Evolutionary conservation across 2,329 filamentous ascomycete species (phyloP), one percentile per base, ranked within the genome.

Genomic region (Juglanconis sp.): DNA sequence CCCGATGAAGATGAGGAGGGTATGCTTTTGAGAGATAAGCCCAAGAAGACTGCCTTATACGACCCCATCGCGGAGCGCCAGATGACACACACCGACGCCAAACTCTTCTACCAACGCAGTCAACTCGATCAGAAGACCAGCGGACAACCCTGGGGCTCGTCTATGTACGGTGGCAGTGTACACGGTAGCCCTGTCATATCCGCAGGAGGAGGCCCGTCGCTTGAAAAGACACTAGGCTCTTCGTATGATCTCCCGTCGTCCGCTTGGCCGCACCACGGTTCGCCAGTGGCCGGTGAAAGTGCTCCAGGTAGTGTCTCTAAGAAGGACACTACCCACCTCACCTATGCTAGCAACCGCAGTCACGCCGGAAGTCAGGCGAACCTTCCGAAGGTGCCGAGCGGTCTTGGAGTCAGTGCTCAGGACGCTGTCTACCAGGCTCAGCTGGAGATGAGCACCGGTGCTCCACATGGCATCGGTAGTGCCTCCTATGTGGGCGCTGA

Each of bases 11-110:
- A 79, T 40, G 72, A 80, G 57, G 81, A 84, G 35, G 85, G 84
- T 57, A 84, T 88, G 79, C 77, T 88, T 9, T 77, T 79, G 30
- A 79, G 86, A 63, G 86, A 88, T 69, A 71, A 85, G 56, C 85
- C 84, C 38, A 81, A 81, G 63, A 88, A 88, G 71, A 96, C 92
- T 8, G 91, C 93, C 24, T 96, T 92, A 71, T 97, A 96, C 76
- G 93, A 97, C 74, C 92, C 94, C 69, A 89, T 94, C 56, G 90
- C 91, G 56, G 95, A 99, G 75, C 96, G 95, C 69, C 91, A 94
- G 70, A 90, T 96, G 87, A 96, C 89, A 70, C 92, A 96, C 73
- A 88, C 91, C 32, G 95, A 99, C 72, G 91, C 94, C 62, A 98
- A 96, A 75, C 83, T 97, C 64, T 96, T 98, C 77, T 99, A 96